phyloP scores from a whole-genome alignment of 2,329 filamentous ascomycete genomes.

The Xylaria polymorpha region DNA sequence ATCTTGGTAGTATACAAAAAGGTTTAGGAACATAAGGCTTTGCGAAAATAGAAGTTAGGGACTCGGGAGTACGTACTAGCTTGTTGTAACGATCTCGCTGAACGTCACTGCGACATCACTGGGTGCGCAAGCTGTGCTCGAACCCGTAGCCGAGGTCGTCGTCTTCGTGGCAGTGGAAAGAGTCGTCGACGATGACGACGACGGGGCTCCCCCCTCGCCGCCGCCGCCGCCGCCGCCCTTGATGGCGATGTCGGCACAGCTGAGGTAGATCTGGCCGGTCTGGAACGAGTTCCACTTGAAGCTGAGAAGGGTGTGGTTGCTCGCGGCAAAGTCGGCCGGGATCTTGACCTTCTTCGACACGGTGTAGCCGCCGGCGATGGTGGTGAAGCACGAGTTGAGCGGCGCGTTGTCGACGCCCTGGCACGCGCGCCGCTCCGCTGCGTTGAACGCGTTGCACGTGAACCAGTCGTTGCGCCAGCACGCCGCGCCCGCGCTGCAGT shows the following conservation, averaged over 20 bases:
- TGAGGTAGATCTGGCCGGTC: slow-evolving; percentile 64
- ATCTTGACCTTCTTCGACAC: slow-evolving; percentile 64
- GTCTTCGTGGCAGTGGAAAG: slow-evolving; percentile 15
- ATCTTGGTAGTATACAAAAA: neutral
- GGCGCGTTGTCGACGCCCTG: slow-evolving; percentile 60
- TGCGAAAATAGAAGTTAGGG: neutral
- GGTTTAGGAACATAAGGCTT: neutral
- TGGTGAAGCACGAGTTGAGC: slow-evolving; percentile 61
- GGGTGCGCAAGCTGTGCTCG: slow-evolving; percentile 39
- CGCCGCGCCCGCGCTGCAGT: slow-evolving; percentile 57
- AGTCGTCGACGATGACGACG: neutral
- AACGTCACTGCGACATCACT: slow-evolving; percentile 57
- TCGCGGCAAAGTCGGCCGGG: slow-evolving; percentile 57
- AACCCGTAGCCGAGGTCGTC: slow-evolving; percentile 33
- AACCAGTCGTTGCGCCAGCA: slow-evolving; percentile 67
- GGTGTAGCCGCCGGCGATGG: slow-evolving; percentile 64
- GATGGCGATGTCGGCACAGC: slow-evolving; percentile 65
- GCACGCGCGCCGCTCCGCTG: slow-evolving; percentile 53
- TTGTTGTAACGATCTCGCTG: slow-evolving; percentile 57
- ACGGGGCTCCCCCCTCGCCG: neutral
- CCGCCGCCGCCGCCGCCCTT: neutral
- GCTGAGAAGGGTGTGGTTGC: slow-evolving; percentile 60
- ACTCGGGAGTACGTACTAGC: slow-evolving; percentile 42
- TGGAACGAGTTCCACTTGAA: slow-evolving; percentile 68
- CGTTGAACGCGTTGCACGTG: slow-evolving; percentile 61